Evolutionary conservation across 495 filamentous ascomycete species (phyloP).

Genomic region (Patellaria atrata): DNA sequence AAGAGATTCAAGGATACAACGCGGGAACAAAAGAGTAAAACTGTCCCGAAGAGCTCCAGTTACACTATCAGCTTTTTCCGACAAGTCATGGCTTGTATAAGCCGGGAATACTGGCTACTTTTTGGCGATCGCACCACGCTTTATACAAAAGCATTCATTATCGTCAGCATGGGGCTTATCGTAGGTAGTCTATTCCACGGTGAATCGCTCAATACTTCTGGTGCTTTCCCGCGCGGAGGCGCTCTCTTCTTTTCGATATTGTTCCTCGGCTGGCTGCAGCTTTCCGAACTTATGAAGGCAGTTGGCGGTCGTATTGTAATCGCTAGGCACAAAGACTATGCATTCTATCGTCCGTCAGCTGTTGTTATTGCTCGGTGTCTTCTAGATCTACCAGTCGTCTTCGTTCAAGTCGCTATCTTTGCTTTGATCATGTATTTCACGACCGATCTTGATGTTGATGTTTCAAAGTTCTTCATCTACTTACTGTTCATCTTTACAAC

Average conservation of each 20-base stretch:
- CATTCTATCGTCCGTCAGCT: constrained; percentile 67
- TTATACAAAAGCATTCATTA: constrained; percentile 66
- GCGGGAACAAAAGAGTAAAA: constrained; percentile 51
- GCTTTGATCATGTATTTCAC: constrained; percentile 54
- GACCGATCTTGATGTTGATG: constrained; percentile 46
- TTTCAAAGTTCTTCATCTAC: constrained; percentile 60
- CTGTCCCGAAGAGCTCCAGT: constrained; percentile 49
- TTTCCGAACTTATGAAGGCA: constrained; percentile 57
- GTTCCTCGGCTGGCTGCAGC: constrained; percentile 62
- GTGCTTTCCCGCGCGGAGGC: constrained; percentile 56
- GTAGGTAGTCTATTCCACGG: constrained; percentile 61
- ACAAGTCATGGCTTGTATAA: constrained; percentile 55
- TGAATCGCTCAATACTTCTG: constrained; percentile 45
- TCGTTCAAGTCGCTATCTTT: constrained; percentile 46
- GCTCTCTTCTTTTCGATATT: constrained; percentile 59
- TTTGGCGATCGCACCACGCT: constrained; percentile 58
- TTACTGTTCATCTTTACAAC: constrained; percentile 55
- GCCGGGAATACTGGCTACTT: constrained; percentile 63
- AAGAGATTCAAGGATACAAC: constrained; percentile 56
- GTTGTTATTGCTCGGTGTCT: constrained; percentile 53
- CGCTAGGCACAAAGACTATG: constrained; percentile 52
- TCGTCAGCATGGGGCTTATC: constrained; percentile 58
- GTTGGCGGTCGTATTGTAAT: constrained; percentile 50
- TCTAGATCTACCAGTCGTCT: constrained; percentile 51
- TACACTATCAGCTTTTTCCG: constrained; percentile 57